Base-by-base conservation (phyloP, 768 basidiomycete genomes). In the Xerocomellus amylosporus region DNA sequence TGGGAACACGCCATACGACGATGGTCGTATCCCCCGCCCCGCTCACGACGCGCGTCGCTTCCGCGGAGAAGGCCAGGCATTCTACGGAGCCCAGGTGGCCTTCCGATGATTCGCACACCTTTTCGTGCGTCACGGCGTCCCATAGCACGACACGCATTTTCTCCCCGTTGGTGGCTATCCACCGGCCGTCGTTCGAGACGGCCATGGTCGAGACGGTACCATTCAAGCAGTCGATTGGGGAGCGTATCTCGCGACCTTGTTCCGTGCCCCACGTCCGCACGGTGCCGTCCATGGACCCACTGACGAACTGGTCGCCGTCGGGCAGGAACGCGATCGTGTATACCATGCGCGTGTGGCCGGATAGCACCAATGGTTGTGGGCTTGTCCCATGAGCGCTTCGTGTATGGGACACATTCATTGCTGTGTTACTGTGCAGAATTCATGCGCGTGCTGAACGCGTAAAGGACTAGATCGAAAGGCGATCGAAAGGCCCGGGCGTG, bases 141-240 rank as follows among this genome's bases (percentile, higher is more conserved):
- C 57, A 58, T 13, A 59, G 19, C 10, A 15, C 28, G 15, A 56
- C 26, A 2, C 28, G 38, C 37, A 28, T 17, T 4, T 24, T 40
- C 8, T 2, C 72, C 66, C 38, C 37, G 13, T n/a, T 17, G 4
- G 48, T 58, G 38, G 55, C 51, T 19, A 58, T 50, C 53, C 48
- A 54, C n/a, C 33, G 56, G 26, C 56, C 56, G 20, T 57, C 56
- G 15, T 22, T 38, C 17, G 56, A 58, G 20, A 54, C 31, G 36
- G 31, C 38, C n/a, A 54, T 36, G 20, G n/a, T 17, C 5, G 22
- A 36, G 6, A 55, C 9, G 1, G 5, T 17, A 19, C 28, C 40
- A 20, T 20, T 7, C 24, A 24, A 24, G 7, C 20, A 46, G 20
- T 31, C 26, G 33, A 57, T 46, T 14, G 40, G 34, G 8, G 39